Base-by-base conservation (phyloP, 257 asterid genomes). In the Nicotiana benthamiana region DNA sequence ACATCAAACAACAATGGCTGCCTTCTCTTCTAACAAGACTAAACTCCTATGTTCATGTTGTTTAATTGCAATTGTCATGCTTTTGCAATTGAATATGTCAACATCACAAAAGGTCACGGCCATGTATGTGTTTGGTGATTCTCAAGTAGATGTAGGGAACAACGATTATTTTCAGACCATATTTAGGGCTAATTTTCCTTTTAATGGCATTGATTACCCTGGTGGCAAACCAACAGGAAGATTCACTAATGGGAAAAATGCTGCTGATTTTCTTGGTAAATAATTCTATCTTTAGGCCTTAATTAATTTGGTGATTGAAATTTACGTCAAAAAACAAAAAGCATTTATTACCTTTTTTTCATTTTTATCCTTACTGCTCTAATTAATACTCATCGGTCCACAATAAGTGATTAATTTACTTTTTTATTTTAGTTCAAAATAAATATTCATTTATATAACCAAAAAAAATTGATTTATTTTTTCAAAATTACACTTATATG, bases 151-250 rank as follows among this genome's bases (percentile, higher is more conserved):
- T 43, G 59, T 70, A 16, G 77, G 77, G 59, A 70, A 70, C 28
- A 70, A 70, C 27, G 24, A 70, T 70, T 70, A 43, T 5, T 40
- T 70, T 17, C 20, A 12, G 1, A 70, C 77, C 6, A 2, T 20
- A 2, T 43, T 70, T 12, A 70, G 30, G 30, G 77, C 77, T 20
- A 70, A 70, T 70, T 70, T 70, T 70, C 77, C 18, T 70, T 70
- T 70, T 12, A 70, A 70, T 70, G 77, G 77, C 13, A 46, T 70
- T 22, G 77, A 70, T 43, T 70, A n/a, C 5, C 59, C 77, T 70
- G 59, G 77, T 43, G 77, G 59, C 20, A 70, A 22, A 70, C 77
- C 77, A 22, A 70, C 77, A 1, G 77, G 77, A 70, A 70, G 77
- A 70, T 70, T 70, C n/a, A 70, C 20, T 6, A 70, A 70, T 43